Evolutionary conservation across 2,329 filamentous ascomycete species (phyloP).

Genomic region (Microascus cirrosus): DNA sequence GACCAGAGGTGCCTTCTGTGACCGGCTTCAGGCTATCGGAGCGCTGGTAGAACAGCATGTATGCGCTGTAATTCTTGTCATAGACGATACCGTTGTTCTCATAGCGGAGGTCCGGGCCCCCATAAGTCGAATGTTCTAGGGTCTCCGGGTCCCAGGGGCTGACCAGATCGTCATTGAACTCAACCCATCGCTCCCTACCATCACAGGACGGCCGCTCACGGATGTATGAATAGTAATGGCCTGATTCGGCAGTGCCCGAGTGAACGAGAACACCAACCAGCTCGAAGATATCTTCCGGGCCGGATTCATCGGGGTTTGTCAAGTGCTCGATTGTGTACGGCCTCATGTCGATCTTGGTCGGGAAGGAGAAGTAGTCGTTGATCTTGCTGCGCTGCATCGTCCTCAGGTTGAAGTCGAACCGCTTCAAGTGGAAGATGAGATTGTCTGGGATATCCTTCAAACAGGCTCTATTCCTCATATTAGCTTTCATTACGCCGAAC

Average conservation of each 20-base stretch:
- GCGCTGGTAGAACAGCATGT: slow-evolving; percentile 96
- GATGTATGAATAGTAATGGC: slow-evolving; percentile 95
- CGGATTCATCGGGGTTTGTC: slow-evolving; percentile 44
- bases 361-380: slow-evolving; percentile 90
- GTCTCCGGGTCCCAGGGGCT: slow-evolving; percentile 60
- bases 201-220: slow-evolving; percentile 57
- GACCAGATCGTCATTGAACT: slow-evolving; percentile 90
- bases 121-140: slow-evolving; percentile 70
- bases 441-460: slow-evolving; percentile 89
- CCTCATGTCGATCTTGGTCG: slow-evolving; percentile 70
- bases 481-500: neutral
- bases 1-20: slow-evolving; percentile 23
- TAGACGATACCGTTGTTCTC: slow-evolving; percentile 33
- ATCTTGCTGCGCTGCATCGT: slow-evolving; percentile 81
- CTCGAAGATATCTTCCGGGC: slow-evolving; percentile 69
- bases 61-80: slow-evolving; percentile 75
- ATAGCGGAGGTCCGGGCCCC: slow-evolving; percentile 51
- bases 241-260: slow-evolving; percentile 82
- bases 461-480: slow-evolving; percentile 51
- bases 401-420: slow-evolving; percentile 71
- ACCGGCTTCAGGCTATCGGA: slow-evolving; percentile 50
- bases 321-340: slow-evolving; percentile 84
- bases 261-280: slow-evolving; percentile 93
- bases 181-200: slow-evolving; percentile 56
- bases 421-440: slow-evolving; percentile 87